Conservation (phyloP, 1,284 basidiomycete genomes). For the Chalciporus sp. region DNA sequence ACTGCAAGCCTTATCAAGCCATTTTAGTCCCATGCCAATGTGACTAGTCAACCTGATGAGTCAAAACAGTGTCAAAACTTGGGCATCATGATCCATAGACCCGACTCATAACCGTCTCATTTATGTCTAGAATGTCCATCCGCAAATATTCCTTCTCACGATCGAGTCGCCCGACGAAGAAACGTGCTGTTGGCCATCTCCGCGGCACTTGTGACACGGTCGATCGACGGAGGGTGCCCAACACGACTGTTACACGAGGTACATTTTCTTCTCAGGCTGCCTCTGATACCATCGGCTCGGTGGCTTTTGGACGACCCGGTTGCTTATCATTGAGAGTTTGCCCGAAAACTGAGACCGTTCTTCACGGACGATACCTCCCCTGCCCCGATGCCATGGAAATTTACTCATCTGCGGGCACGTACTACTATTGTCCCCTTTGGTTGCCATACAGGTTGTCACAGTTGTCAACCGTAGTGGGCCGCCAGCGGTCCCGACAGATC, state of each 20-base stretch:
- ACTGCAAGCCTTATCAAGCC: not conserved
- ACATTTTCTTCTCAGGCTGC: not conserved
- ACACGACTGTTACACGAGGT: not conserved
- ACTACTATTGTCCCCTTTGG: not conserved
- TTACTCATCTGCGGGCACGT: not conserved
- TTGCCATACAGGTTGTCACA: not conserved
- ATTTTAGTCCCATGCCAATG: conserved; percentile 1
- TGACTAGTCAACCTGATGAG: not conserved
- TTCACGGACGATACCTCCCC: not conserved
- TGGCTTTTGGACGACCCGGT: not conserved
- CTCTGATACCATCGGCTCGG: not conserved
- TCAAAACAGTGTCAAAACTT: too few species aligned
- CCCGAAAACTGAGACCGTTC: not conserved
- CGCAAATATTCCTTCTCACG: conserved; percentile 5
- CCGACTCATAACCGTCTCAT: not conserved
- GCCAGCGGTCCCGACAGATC: too few species aligned
- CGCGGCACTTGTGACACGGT: conserved; percentile 9
- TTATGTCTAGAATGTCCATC: not conserved
- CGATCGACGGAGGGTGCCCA: conserved; percentile 1
- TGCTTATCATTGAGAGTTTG: not conserved
- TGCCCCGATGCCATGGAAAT: not conserved
- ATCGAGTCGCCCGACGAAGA: not conserved
- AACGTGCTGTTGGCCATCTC: conserved; percentile 3
- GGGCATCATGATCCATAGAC: not conserved
- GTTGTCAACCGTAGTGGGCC: too few species aligned